Conservation (phyloP, 164 flowering plant species). For the Dillenia suffruticosa region DNA sequence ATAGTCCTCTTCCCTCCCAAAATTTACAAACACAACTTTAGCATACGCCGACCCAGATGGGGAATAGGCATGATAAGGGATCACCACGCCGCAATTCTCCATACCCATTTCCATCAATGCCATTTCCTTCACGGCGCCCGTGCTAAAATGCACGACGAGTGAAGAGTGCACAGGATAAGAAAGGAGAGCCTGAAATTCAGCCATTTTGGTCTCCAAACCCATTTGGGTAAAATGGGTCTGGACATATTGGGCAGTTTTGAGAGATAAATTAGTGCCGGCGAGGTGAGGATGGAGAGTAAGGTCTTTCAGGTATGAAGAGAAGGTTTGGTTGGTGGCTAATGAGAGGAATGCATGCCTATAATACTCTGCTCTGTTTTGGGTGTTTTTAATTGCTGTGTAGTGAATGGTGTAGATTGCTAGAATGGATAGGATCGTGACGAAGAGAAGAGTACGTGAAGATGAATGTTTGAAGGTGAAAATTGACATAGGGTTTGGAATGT, state of each 20-base stretch:
- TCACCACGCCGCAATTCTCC: constrained; percentile 23
- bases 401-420: constrained; percentile 25
- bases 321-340: constrained; percentile 48
- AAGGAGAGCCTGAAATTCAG: constrained; percentile 46
- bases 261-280: constrained; percentile 62
- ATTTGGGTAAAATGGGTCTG: constrained; percentile 35
- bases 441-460: constrained; percentile 14
- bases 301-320: constrained; percentile 64
- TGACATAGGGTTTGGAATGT: background rate
- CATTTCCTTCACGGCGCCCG: constrained; percentile 28
- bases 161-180: constrained; percentile 62
- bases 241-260: constrained; percentile 37
- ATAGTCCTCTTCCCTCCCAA: constrained; percentile 72
- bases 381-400: constrained; percentile 6
- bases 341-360: constrained; percentile 50
- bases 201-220: constrained; percentile 37
- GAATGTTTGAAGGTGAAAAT: constrained; percentile 6
- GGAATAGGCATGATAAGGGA: constrained; percentile 89
- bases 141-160: constrained; percentile 36
- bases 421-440: constrained; percentile 25
- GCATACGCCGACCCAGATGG: constrained; percentile 66
- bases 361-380: constrained; percentile 17
- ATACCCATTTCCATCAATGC: constrained; percentile 23
- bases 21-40: constrained; percentile 57
- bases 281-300: constrained; percentile 82